A percentile compares a stretch with the other conserved stretches of the same genome.
phyloP scores from a whole-genome alignment of 1,139 yeast species.

The Pichia kudriavzevii region DNA sequence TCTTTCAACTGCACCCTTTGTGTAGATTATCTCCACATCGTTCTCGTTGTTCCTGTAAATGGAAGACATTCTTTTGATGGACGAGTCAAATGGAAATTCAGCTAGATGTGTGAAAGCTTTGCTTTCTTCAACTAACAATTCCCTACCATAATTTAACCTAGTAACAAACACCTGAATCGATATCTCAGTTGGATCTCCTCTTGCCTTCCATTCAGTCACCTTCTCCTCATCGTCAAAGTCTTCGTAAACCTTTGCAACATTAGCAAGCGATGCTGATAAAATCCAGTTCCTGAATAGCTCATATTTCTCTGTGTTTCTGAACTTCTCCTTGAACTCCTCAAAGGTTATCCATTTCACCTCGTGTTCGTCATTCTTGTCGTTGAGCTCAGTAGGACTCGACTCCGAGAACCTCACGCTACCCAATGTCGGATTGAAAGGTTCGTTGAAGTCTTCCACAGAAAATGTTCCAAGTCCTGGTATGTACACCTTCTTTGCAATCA shows the following conservation, averaged over 20 bases:
- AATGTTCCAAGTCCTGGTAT: constrained; percentile 69
- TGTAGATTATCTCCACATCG: constrained; percentile 36
- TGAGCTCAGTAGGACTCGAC: constrained; percentile 37
- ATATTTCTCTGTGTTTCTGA: constrained; percentile 22
- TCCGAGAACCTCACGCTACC: constrained; percentile 46
- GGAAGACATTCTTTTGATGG: constrained; percentile 68
- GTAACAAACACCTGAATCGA: constrained; percentile 70
- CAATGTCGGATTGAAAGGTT: constrained; percentile 65
- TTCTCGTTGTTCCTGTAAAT: constrained; percentile 37
- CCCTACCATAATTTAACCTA: constrained; percentile 46
- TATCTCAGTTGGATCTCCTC: constrained; percentile 81
- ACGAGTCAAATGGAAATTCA: constrained; percentile 75
- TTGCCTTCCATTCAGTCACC: constrained; percentile 54
- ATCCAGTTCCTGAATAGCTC: constrained; percentile 41
- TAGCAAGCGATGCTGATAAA: constrained; percentile 59
- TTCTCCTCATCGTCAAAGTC: constrained; percentile 35
- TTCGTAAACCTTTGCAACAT: constrained; percentile 54
- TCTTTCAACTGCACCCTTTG: constrained; percentile 80
- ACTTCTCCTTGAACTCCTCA: constrained; percentile 17
- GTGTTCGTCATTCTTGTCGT: constrained; percentile 32
- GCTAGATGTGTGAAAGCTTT: constrained; percentile 37
- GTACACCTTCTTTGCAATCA: constrained; percentile 70
- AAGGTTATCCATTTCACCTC: constrained; percentile 20
- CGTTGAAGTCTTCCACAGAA: constrained; percentile 50
- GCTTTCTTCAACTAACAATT: constrained; percentile 33